Percentiles rank a stretch among this genome's conserved stretches.
phyloP scores from a whole-genome alignment of 2,329 filamentous ascomycete species.

The Trichoderma sp. region DNA sequence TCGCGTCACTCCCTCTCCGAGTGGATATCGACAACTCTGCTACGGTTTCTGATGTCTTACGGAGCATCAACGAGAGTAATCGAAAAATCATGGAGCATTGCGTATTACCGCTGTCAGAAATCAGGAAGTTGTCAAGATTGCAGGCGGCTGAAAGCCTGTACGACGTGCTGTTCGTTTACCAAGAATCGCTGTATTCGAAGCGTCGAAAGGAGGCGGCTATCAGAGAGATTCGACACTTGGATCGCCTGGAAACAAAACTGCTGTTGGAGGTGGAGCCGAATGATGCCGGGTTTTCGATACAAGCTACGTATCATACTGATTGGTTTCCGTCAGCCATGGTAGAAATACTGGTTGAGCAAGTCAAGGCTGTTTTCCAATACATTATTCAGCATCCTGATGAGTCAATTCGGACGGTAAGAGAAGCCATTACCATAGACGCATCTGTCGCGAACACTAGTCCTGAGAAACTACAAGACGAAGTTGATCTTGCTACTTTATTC shows the following conservation, averaged over 20 bases:
- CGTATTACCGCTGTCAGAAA: conserved; percentile 62
- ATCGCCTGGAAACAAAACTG: conserved; percentile 73
- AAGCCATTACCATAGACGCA: conserved; percentile 33
- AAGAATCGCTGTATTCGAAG: conserved; percentile 61
- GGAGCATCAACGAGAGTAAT: conserved; percentile 62
- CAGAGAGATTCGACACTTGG: conserved; percentile 56
- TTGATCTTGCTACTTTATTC: conserved; percentile 52
- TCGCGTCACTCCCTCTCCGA: conserved; percentile 72
- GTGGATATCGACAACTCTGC: conserved; percentile 52
- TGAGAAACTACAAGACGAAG: conserved; percentile 31
- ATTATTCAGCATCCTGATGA: conserved; percentile 29
- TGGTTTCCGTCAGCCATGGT: conserved; percentile 55
- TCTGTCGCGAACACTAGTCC: conserved; percentile 50
- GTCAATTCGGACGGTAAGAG: conserved; percentile 19
- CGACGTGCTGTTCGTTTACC: conserved; percentile 79
- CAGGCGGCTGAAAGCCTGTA: conserved; percentile 61
- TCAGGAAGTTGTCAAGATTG: conserved; percentile 59
- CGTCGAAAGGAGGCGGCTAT: conserved; percentile 38
- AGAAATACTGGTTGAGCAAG: conserved; percentile 55
- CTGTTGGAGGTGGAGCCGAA: conserved; percentile 73
- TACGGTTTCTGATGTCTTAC: conserved; percentile 59
- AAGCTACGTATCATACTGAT: conserved; percentile 47
- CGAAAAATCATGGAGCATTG: conserved; percentile 63
- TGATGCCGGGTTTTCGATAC: conserved; percentile 39
- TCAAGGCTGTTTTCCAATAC: conserved; percentile 49